Evolutionary conservation across 768 basidiomycete species (phyloP), one percentile per base, ranked within the genome.

Genomic region (Hypholoma fasciculare): DNA sequence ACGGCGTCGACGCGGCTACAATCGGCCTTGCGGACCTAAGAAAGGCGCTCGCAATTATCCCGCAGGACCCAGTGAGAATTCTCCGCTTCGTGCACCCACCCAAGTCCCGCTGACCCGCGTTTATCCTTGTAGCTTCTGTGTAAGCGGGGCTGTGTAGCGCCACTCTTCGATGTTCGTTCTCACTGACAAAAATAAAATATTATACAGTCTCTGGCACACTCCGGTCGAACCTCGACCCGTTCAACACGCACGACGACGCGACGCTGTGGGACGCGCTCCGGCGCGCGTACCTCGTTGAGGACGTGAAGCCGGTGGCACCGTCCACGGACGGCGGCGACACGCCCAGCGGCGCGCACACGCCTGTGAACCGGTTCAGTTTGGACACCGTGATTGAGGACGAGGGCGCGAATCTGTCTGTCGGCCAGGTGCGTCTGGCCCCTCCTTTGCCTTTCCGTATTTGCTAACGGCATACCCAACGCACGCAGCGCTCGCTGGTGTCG

Each of bases 171-270:
- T 34, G 2, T 34, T 34, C 30, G 30, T 34, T 34, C 30, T 34
- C 42, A 42, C 52, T 53, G 30, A 53, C 42, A 53, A 57, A 60
- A 42, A 38, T 39, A 23, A 23, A 23, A 23, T 23, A 23, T 4
- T 23, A 64, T 52, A 49, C 72, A 80, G 87, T 92, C 74, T 89
- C 88, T 14, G 92, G 92, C 52, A 93, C 91, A 1, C 72, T 96
- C 19, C 82, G 94, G 50, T 84, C 84, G 44, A 97, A 98, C 68
- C 83, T 97, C 4, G 96, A 97, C 69, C 96, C 96, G 0, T 96
- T 96, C 74, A 86, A 83, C 49, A 71, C 83, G 46, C 84, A 91
- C 61, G 89, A 91, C 61, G 94, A 96, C 69, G 85, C 84, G 19
- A 79, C 81, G 20, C 79, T 97, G 17, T 95, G 92, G 88, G 94